phyloP scores from a whole-genome alignment of 2,329 filamentous ascomycete genomes.

The Curvularia lunata region DNA sequence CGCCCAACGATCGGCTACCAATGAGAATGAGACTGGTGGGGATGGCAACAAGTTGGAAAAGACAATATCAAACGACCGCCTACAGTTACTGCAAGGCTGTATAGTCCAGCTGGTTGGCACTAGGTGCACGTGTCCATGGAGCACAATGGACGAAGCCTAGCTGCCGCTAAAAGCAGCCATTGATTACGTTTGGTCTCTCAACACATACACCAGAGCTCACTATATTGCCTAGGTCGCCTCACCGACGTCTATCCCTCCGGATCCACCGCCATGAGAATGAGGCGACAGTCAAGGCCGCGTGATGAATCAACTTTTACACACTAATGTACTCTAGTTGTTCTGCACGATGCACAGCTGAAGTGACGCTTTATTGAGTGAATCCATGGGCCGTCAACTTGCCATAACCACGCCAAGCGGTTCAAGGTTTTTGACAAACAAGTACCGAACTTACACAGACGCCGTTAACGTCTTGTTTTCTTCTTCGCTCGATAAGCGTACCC shows the following conservation, averaged over 20 bases:
- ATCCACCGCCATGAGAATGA: not conserved
- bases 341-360: not conserved
- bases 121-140: conserved; percentile 4
- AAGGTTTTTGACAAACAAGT: not conserved
- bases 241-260: not conserved
- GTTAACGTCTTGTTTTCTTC: not conserved
- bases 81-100: not conserved
- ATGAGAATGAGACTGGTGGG: conserved; percentile 7
- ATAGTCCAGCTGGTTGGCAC: not conserved
- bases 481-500: not conserved
- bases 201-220: conserved; percentile 3
- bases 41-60: conserved; percentile 5
- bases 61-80: conserved; percentile 1
- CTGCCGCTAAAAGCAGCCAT: conserved; percentile 11
- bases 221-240: not conserved
- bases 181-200: conserved; percentile 14
- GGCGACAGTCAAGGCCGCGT: not conserved
- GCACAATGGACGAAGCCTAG: conserved; percentile 4
- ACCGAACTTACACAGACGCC: not conserved
- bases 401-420: not conserved
- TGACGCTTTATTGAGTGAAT: not conserved
- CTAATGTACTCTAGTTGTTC: not conserved
- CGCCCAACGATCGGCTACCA: conserved; percentile 18
- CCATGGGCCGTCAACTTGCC: not conserved
- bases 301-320: not conserved